A percentile compares a stretch with the other conserved stretches of the same genome.
Evolutionary conservation across 1,284 basidiomycete species (phyloP).

Genomic region (Ustilago trichophora): DNA sequence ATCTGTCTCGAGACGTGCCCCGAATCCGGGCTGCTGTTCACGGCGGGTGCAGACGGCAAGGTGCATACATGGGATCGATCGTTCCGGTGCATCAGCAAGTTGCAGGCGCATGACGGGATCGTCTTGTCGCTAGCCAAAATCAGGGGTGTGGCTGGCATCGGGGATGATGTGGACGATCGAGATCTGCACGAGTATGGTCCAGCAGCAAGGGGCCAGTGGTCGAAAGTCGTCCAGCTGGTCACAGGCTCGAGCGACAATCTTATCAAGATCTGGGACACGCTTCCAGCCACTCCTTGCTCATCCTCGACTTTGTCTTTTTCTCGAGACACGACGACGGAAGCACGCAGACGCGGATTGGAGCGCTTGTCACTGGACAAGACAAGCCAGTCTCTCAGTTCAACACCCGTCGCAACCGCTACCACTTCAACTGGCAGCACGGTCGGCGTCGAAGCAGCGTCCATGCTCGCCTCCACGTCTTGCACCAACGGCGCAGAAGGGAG

Average conservation of each 20-base stretch:
- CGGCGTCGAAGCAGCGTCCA: slow-evolving; percentile 7
- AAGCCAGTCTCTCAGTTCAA: slow-evolving; percentile 5
- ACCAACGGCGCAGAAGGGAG: background rate
- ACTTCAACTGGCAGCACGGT: background rate
- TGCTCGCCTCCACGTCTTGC: slow-evolving; percentile 1
- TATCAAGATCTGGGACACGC: slow-evolving; percentile 61
- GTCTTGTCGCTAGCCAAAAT: slow-evolving; percentile 26
- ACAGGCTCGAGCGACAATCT: slow-evolving; percentile 54
- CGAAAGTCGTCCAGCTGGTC: slow-evolving; percentile 31
- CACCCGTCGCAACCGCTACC: slow-evolving; percentile 3
- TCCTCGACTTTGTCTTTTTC: too few relatives aligned
- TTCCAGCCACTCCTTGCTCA: background rate
- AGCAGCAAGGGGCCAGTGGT: too few relatives aligned
- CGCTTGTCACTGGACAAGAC: slow-evolving; percentile 13
- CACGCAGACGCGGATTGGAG: slow-evolving; percentile 15
- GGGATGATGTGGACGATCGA: background rate
- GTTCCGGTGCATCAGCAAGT: slow-evolving; percentile 58
- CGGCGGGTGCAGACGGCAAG: slow-evolving; percentile 52
- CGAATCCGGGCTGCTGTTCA: slow-evolving; percentile 64
- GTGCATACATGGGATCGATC: slow-evolving; percentile 53
- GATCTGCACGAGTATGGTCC: background rate
- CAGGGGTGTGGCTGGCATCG: background rate
- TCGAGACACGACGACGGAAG: background rate
- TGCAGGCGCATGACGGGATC: slow-evolving; percentile 45
- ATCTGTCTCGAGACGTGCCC: slow-evolving; percentile 35